Evolutionary conservation across 441 rosid genomes (phyloP).

Genomic region (Populus trichocarpa): DNA sequence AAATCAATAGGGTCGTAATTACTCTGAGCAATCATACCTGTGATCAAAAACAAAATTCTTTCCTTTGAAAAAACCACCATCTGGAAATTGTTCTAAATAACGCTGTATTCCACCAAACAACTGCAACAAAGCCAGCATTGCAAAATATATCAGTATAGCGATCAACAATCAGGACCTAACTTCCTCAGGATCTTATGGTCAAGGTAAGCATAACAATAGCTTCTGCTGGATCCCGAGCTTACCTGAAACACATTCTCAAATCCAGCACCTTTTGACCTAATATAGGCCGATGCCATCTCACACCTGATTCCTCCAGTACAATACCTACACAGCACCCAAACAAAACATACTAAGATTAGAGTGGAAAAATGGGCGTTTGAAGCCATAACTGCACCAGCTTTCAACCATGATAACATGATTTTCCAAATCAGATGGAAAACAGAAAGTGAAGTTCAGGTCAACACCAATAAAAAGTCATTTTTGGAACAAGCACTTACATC

Average conservation of each 20-base stretch:
- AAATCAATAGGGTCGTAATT: not conserved
- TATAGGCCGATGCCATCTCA: slow-evolving; percentile 97
- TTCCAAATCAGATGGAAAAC: not conserved
- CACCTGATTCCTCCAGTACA: slow-evolving; percentile 98
- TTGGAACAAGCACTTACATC: slow-evolving; percentile 46
- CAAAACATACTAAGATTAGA: not conserved
- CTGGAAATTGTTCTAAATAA: slow-evolving; percentile 86
- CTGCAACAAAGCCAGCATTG: slow-evolving; percentile 42
- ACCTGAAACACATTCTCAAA: slow-evolving; percentile 94
- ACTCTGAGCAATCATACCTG: slow-evolving; percentile 46
- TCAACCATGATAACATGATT: not conserved
- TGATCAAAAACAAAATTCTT: slow-evolving; percentile 96
- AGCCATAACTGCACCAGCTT: not conserved
- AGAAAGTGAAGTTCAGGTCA: not conserved
- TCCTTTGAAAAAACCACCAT: slow-evolving; percentile 88
- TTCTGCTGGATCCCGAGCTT: slow-evolving; percentile 11
- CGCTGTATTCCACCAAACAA: slow-evolving; percentile 94
- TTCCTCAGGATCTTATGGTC: not conserved
- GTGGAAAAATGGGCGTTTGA: not conserved
- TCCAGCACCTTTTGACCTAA: slow-evolving; percentile 70
- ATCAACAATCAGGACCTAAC: slow-evolving; percentile 8
- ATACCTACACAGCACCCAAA: slow-evolving; percentile 49
- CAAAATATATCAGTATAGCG: slow-evolving; percentile 3
- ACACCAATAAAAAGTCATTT: not conserved
- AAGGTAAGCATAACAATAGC: not conserved